Base-by-base conservation (phyloP, 306 rosid species). In the Rosa rugosa region DNA sequence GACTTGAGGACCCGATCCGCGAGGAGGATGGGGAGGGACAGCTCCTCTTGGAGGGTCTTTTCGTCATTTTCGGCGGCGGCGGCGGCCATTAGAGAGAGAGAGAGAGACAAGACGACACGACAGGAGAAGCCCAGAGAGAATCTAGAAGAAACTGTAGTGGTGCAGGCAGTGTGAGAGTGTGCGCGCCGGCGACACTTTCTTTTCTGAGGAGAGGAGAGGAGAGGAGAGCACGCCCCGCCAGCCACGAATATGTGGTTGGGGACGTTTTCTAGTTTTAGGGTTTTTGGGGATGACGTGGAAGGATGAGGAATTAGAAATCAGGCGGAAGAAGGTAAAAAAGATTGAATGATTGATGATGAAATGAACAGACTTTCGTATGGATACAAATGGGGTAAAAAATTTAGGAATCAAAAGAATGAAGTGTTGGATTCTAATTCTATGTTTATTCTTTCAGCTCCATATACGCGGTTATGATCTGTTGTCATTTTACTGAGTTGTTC, bases 1-100 rank as follows among this genome's bases (percentile, higher is more conserved):
- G 90, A 73, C 65, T 89, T 94, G 67, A 88, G 75, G 45, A 92
- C 87, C 25, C 91, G 84, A 41, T 92, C 98, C 2, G 89, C 93
- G 1, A 92, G 85, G 0, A 94, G 54, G 78, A 92, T 91, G 17
- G 91, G 88, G 6, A 79, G 85, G 1, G 87, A 70, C 11, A 94
- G 91, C 73, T 89, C 95, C 0, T 92, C 88, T 1, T 87, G 87
- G 34, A 94, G 84, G 11, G 73, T 83, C 80, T 64, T 89, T 59
- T 87, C 92, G 36, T 82, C 91, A 20, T 79, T 85, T 0, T 5
- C 27, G 0, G 67, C 1, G 41, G 41, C 40, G 71, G n/a, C 31
- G 14, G 44, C 45, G 11, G 72, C 72, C 72, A 67, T 66, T 60
- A 0, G 25, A 38, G 59, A 6, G 46, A 8, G 46, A 51, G 57